These are phyloP conservation scores for Penicillium sp. DNA, from an alignment of 2,329 filamentous ascomycete genomes.

Conservation along the genomic window DNA sequence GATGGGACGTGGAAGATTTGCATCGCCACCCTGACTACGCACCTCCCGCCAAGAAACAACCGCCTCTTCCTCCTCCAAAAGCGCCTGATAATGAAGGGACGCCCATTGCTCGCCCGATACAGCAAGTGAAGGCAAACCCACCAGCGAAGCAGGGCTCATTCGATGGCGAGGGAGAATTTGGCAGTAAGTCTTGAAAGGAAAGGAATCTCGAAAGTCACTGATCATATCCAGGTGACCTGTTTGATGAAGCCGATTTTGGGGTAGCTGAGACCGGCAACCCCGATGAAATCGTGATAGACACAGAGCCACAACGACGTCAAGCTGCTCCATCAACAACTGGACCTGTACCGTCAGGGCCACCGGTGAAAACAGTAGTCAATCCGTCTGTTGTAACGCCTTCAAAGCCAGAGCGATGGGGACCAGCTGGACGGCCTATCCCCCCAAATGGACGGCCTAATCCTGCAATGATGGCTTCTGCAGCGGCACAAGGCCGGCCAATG, in stretches of 20 bases:
- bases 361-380: conserved; percentile 20
- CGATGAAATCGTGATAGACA: conserved; percentile 69
- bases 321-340: conserved; percentile 28
- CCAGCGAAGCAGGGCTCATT: conserved; percentile 30
- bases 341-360: conserved; percentile 24
- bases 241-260: conserved; percentile 76
- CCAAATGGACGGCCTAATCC: conserved; percentile 25
- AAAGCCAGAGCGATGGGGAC: conserved; percentile 38
- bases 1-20: conserved; percentile 76
- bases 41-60: conserved; percentile 59
- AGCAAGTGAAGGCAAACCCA: conserved; percentile 31
- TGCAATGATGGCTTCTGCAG: conserved; percentile 15
- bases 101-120: conserved; percentile 37
- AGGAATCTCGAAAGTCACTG: conserved; percentile 11
- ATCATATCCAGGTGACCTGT: conserved; percentile 54
- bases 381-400: conserved; percentile 38
- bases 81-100: conserved; percentile 52
- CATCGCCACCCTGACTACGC: conserved; percentile 77
- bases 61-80: conserved; percentile 34
- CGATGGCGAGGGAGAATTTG: conserved; percentile 46
- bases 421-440: conserved; percentile 25
- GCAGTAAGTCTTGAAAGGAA: conserved; percentile 33
- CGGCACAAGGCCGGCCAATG: conserved; percentile 18
- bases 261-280: conserved; percentile 63
- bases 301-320: conserved; percentile 30